A percentile compares a stretch with the other conserved stretches of the same genome.
These are phyloP conservation scores for Podosphaera fusca DNA, from an alignment of 2,329 filamentous ascomycete genomes.

Conservation along the genomic window DNA sequence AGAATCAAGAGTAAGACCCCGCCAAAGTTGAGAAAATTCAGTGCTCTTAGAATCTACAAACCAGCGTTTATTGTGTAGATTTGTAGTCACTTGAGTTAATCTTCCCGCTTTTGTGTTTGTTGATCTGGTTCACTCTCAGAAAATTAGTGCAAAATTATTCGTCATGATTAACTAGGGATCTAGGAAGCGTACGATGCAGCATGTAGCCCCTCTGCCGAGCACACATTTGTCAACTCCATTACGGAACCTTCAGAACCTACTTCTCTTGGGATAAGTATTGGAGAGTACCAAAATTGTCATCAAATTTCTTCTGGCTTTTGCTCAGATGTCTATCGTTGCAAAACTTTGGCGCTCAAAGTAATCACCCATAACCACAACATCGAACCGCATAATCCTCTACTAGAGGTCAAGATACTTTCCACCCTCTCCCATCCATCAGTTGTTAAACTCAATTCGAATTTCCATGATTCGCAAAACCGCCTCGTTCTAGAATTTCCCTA, in stretches of 20 bases:
- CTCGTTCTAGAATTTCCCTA: slow-evolving; percentile 74
- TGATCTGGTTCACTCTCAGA: neutral
- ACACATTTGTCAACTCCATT: neutral
- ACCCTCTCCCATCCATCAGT: slow-evolving; percentile 32
- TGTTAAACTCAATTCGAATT: slow-evolving; percentile 49
- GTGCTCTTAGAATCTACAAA: neutral
- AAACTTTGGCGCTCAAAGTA: slow-evolving; percentile 55
- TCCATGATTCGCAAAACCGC: slow-evolving; percentile 44
- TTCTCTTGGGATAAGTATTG: slow-evolving; percentile 23
- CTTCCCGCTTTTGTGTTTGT: too few species aligned
- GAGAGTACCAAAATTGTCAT: slow-evolving; percentile 28
- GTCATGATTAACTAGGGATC: neutral
- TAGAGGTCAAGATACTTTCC: slow-evolving; percentile 55
- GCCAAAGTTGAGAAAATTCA: neutral
- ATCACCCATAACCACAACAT: slow-evolving; percentile 50
- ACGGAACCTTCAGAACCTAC: slow-evolving; percentile 1
- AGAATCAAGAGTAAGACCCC: slow-evolving; percentile 27
- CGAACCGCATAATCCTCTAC: slow-evolving; percentile 60
- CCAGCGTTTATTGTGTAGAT: too few species aligned
- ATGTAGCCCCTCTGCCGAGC: slow-evolving; percentile 7
- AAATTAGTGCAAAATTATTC: neutral
- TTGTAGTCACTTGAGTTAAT: neutral
- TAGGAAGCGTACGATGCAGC: slow-evolving; percentile 35
- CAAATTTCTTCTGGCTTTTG: slow-evolving; percentile 47
- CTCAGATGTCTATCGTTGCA: slow-evolving; percentile 54